Evolutionary conservation across 345 rosid species (phyloP), one percentile per base, ranked within the genome.

Genomic region (Salix suchowensis): DNA sequence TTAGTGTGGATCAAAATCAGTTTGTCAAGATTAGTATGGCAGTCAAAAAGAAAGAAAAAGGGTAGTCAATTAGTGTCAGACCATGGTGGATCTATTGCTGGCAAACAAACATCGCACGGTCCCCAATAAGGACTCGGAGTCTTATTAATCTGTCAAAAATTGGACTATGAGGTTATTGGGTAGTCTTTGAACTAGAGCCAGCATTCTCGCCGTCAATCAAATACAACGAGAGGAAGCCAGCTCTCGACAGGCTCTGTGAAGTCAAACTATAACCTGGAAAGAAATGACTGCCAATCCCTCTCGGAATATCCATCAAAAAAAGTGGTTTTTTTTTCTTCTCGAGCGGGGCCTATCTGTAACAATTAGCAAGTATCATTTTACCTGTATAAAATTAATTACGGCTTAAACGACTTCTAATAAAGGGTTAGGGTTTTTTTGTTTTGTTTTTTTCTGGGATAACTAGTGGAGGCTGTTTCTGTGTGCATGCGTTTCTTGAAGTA

Each of bases 141-240:
- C 18, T 26, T 28, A 62, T 9, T 18, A 0, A 18, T 58, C 64
- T 44, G 64, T 46, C 9, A 24, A 46, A 46, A 65, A 44, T 4
- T 30, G 23, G 62, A 30, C 60, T 48, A 15, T 26, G 16, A 37
- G 7, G 48, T 30, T 30, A 37, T 5, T 6, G 18, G 60, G 58
- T 28, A 28, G 30, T 11, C 19, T 8, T 65, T 30, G 58, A 52
- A 52, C 26, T 3, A 8, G 21, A 23, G 66, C 14, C 76, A 28
- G 40, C 68, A 74, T 28, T 74, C 42, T 7, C 76, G 68, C 76
- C 76, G 71, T n/a, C 50, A 75, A 54, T 48, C 52, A 67, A 74
- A 75, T 37, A 6, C 54, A 34, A 13, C 9, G n/a, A 75, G 66
- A 74, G 65, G 71, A n/a, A n/a, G 70, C 48, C 65, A 74, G 77